Evolutionary conservation across 2,329 filamentous ascomycete species (phyloP), one percentile per base, ranked within the genome.

Genomic region (Trichoderma sp.): DNA sequence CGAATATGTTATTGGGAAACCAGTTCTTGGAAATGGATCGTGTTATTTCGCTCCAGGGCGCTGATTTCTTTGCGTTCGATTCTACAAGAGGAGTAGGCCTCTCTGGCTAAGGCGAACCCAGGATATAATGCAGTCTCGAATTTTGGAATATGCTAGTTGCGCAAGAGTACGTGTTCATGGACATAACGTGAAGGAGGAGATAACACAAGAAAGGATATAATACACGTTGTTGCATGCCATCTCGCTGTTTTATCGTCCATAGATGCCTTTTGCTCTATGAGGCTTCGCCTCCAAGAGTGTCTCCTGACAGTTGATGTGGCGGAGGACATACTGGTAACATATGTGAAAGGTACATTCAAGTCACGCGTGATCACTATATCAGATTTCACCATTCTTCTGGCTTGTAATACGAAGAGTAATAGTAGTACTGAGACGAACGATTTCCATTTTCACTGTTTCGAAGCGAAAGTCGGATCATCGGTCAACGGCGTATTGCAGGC

Each of bases 201-300:
- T 21, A 11, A 11, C 18, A n/a, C 2, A 21, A n/a, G 7, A 21
- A 11, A 50, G n/a, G n/a, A n/a, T n/a, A n/a, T n/a, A n/a, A n/a
- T n/a, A n/a, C n/a, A n/a, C n/a, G n/a, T n/a, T n/a, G 18, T 6
- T 21, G 18, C 45, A 4, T 50, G 0, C 0, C 2, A 50, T 21
- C 3, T 3, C 4, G 18, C n/a, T 21, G 11, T n/a, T 50, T 21
- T 11, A 50, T 50, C n/a, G 7, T n/a, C 8, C 41, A 50, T 50
- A 21, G 8, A 9, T 50, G n/a, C 45, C 45, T 21, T n/a, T 50
- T 21, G 45, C 45, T 50, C n/a, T 21, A 21, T 50, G 45, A n/a
- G 18, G 18, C 45, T 50, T 50, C 45, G 11, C 9, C 45, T 50
- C 45, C 1, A 9, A n/a, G 45, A 3, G 9, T 3, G 11, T 50